Percentiles rank a stretch among this genome's conserved stretches.
phyloP scores from a whole-genome alignment of 306 rosid genomes.

The Luffa aegyptiaca region DNA sequence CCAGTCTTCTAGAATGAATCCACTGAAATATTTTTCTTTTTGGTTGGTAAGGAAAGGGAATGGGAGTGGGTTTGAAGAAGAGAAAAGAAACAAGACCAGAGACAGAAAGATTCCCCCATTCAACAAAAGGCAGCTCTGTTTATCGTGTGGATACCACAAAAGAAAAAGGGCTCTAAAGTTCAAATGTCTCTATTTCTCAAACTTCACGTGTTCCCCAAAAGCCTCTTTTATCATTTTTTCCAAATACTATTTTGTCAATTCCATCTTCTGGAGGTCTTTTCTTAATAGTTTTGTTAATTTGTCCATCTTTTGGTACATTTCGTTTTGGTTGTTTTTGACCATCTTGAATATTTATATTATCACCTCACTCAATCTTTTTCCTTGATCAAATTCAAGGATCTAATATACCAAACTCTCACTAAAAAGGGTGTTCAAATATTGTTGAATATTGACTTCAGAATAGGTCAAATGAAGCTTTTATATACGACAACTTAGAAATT shows the following conservation, averaged over 20 bases:
- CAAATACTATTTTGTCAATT: neutral
- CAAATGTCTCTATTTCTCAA: neutral
- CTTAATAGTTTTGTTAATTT: neutral
- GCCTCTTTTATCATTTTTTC: neutral
- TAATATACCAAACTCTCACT: neutral
- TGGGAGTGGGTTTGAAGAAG: neutral
- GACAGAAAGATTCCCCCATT: neutral
- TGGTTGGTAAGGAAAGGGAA: conserved; percentile 1
- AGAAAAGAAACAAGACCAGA: neutral
- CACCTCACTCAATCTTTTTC: neutral
- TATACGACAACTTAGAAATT: neutral
- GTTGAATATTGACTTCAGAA: neutral
- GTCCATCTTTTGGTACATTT: neutral
- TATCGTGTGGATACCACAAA: neutral
- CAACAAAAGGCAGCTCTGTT: conserved; percentile 6
- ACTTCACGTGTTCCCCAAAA: neutral
- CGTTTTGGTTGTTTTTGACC: neutral
- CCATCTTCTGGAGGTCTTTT: neutral
- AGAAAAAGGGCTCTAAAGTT: neutral
- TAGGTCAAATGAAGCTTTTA: neutral
- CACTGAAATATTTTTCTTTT: neutral
- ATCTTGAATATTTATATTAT: neutral
- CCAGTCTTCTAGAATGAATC: conserved; percentile 3
- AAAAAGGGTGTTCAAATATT: neutral
- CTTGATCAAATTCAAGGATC: neutral